Conservation (phyloP, 2,329 filamentous ascomycete genomes). For the Sordariomycetes sp. region DNA sequence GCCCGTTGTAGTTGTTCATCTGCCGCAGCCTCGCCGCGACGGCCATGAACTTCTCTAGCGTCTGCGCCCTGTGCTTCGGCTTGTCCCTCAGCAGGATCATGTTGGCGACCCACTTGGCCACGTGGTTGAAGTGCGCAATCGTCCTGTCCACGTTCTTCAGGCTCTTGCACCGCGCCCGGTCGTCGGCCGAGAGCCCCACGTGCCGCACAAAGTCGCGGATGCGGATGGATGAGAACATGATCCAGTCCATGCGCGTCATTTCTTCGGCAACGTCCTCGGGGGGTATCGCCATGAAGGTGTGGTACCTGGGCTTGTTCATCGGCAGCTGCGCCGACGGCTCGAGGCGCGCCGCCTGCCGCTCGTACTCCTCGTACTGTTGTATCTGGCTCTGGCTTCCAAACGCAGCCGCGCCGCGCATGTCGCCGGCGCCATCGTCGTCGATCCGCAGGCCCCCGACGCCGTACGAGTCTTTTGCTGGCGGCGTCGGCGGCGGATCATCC, state of each 20-base stretch:
- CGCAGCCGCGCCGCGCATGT: constrained; percentile 1
- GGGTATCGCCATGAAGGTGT: constrained; percentile 74
- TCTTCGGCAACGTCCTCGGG: constrained; percentile 82
- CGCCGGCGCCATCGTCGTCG: constrained; percentile 23
- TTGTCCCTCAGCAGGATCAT: constrained; percentile 86
- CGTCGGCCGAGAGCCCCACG: constrained; percentile 59
- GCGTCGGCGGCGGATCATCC: constrained; percentile 7
- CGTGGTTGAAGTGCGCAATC: constrained; percentile 84
- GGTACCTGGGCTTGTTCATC: constrained; percentile 78
- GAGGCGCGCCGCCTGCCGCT: constrained; percentile 61
- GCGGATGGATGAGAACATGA: constrained; percentile 91
- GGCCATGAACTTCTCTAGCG: constrained; percentile 91
- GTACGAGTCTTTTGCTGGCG: constrained; percentile 14
- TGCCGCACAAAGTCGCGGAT: constrained; percentile 88
- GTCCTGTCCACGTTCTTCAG: constrained; percentile 85
- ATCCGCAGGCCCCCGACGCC: constrained; percentile 33
- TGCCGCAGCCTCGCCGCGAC: constrained; percentile 77
- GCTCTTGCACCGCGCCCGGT: constrained; percentile 63
- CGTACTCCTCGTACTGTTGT: constrained; percentile 64
- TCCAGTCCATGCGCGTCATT: constrained; percentile 92
- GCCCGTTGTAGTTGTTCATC: constrained; percentile 91
- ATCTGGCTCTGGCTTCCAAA: constrained; percentile 24
- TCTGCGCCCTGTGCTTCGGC: constrained; percentile 81
- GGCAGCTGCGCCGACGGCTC: constrained; percentile 55
- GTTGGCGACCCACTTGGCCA: constrained; percentile 71